These are phyloP conservation scores for Mycena vitilis DNA, from an alignment of 768 basidiomycete genomes.

Conservation along the genomic window DNA sequence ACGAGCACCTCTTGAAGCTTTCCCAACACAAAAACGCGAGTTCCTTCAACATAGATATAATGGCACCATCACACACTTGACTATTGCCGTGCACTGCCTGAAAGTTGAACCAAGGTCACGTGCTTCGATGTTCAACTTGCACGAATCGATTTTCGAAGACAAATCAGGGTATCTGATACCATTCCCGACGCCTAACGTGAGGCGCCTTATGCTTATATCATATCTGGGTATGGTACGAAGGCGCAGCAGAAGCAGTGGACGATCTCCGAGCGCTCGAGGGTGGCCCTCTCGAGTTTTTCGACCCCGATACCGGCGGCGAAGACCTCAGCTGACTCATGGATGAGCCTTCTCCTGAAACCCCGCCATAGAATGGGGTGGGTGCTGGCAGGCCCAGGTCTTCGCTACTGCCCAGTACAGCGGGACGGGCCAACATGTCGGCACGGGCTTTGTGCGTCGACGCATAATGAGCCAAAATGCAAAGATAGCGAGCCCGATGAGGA, in stretches of 20 bases:
- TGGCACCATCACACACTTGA: too few relatives aligned
- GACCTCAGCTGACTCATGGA: not conserved
- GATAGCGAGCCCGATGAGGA: conserved; percentile 20
- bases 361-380: not conserved
- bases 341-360: not conserved
- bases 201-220: not conserved
- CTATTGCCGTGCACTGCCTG: not conserved
- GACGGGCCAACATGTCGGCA: not conserved
- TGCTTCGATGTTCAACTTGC: not conserved
- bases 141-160: not conserved
- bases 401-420: conserved; percentile 10
- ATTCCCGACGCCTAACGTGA: not conserved
- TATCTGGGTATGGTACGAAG: conserved; percentile 28
- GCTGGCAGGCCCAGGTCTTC: conserved; percentile 1
- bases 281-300: not conserved
- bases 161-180: too few relatives aligned
- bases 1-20: too few relatives aligned
- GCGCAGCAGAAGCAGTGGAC: conserved; percentile 22
- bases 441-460: conserved; percentile 9
- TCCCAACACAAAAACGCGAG: too few relatives aligned
- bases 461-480: conserved; percentile 23
- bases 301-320: not conserved
- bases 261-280: not conserved
- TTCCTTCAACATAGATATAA: too few relatives aligned
- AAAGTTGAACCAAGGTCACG: not conserved